Conservation (phyloP, 495 filamentous ascomycete genomes). For the Penicillium robsamsonii region DNA sequence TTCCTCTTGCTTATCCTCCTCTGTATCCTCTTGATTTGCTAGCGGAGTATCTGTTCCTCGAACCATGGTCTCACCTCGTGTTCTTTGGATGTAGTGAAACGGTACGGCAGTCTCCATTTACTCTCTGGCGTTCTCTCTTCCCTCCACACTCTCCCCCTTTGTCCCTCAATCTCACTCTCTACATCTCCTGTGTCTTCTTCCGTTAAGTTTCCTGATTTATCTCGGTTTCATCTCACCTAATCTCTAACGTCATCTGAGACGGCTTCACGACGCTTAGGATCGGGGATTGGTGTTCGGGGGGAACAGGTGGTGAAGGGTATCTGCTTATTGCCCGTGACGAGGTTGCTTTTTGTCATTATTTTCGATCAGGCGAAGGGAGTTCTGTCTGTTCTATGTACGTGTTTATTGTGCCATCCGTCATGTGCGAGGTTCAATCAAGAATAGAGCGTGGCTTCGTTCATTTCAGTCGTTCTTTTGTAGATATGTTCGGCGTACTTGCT, state of each 20-base stretch:
- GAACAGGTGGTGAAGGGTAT: slow-evolving; percentile 31
- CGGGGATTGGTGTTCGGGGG: slow-evolving; percentile 35
- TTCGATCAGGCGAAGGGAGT: slow-evolving; percentile 29
- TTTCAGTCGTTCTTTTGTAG: neutral
- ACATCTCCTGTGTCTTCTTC: slow-evolving; percentile 10
- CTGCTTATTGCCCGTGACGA: slow-evolving; percentile 17
- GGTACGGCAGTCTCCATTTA: slow-evolving; percentile 21
- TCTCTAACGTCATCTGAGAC: slow-evolving; percentile 31
- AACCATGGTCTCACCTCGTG: slow-evolving; percentile 6
- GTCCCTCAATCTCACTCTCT: slow-evolving; percentile 11
- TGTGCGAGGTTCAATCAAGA: slow-evolving; percentile 18
- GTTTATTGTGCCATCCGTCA: slow-evolving; percentile 20
- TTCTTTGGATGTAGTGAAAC: slow-evolving; percentile 26
- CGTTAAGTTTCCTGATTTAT: slow-evolving; percentile 26
- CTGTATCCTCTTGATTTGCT: slow-evolving; percentile 20
- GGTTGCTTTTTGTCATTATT: slow-evolving; percentile 26
- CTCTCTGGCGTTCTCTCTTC: neutral
- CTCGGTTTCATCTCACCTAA: slow-evolving; percentile 36
- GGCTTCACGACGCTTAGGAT: slow-evolving; percentile 31
- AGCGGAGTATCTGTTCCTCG: slow-evolving; percentile 16
- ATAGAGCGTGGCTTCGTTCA: slow-evolving; percentile 29
- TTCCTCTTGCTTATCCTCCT: slow-evolving; percentile 11
- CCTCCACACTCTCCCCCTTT: slow-evolving; percentile 13
- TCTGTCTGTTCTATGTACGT: slow-evolving; percentile 26
- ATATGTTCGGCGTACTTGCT: neutral